phyloP scores from a whole-genome alignment of 148 eudicot genomes.

The Bassia scoparia region DNA sequence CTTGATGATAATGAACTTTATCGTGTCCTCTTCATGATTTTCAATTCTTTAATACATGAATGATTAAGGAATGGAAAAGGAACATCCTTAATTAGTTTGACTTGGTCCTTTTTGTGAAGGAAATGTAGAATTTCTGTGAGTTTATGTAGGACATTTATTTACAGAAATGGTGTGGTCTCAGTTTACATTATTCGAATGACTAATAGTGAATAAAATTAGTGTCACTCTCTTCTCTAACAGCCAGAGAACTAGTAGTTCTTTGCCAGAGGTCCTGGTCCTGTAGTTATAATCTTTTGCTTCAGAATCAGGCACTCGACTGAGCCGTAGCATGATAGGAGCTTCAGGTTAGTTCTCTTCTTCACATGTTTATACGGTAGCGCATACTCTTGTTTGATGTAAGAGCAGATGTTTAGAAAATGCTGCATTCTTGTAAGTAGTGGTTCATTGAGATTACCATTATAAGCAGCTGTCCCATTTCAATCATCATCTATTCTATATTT shows the following conservation, averaged over 20 bases:
- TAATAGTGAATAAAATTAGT: background rate
- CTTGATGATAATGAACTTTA: background rate
- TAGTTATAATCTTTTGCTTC: background rate
- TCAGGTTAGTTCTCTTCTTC: background rate
- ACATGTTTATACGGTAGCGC: background rate
- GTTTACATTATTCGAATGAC: background rate
- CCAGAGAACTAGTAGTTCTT: background rate
- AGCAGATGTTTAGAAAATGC: too few species aligned
- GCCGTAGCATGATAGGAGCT: background rate
- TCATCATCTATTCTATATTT: too few species aligned
- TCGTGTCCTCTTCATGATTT: background rate
- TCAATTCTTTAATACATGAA: background rate
- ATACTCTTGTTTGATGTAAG: too few species aligned
- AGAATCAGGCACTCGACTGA: background rate
- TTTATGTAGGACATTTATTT: background rate
- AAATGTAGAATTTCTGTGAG: background rate
- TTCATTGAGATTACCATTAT: too few species aligned
- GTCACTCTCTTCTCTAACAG: background rate
- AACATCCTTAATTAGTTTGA: background rate
- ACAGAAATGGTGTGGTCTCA: background rate
- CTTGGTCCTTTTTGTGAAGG: background rate
- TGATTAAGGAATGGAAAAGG: background rate
- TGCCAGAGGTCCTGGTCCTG: background rate
- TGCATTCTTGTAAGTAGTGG: too few species aligned
- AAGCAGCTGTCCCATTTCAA: too few species aligned